Evolutionary conservation across 805 yeast species (phyloP).

Genomic region (Metschnikowia continentalis): DNA sequence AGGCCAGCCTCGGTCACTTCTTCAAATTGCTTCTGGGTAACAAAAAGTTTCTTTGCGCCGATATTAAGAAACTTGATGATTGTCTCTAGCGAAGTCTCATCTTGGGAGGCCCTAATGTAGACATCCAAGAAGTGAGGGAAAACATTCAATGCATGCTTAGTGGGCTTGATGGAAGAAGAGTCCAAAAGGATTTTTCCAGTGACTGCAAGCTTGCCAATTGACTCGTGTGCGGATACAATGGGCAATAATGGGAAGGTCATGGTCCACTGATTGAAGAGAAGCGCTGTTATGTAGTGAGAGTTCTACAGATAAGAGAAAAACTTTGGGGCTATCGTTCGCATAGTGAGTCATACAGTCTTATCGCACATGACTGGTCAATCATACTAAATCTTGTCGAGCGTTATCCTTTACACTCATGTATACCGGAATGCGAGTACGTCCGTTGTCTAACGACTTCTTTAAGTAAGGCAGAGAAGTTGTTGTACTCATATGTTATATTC

Average conservation of each 20-base stretch:
- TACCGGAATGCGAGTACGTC: too few relatives aligned
- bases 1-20: slow-evolving; percentile 13
- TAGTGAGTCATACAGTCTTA: slow-evolving; percentile 3
- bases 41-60: slow-evolving; percentile 52
- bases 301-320: slow-evolving; percentile 1
- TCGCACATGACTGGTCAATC: neutral
- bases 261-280: neutral
- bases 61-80: slow-evolving; percentile 48
- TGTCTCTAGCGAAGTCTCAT: slow-evolving; percentile 35
- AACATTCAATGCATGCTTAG: slow-evolving; percentile 29
- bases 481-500: too few relatives aligned
- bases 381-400: too few relatives aligned
- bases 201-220: slow-evolving; percentile 24
- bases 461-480: too few relatives aligned
- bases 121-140: slow-evolving; percentile 30
- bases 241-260: slow-evolving; percentile 43
- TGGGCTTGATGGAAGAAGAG: slow-evolving; percentile 20
- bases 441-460: too few relatives aligned
- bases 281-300: neutral
- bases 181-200: slow-evolving; percentile 35
- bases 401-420: too few relatives aligned
- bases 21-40: slow-evolving; percentile 18
- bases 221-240: slow-evolving; percentile 21
- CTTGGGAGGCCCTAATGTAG: slow-evolving; percentile 26
- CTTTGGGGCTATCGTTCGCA: neutral